Conservation (phyloP, 1,284 basidiomycete genomes). For the Apiotrichum gracile region DNA sequence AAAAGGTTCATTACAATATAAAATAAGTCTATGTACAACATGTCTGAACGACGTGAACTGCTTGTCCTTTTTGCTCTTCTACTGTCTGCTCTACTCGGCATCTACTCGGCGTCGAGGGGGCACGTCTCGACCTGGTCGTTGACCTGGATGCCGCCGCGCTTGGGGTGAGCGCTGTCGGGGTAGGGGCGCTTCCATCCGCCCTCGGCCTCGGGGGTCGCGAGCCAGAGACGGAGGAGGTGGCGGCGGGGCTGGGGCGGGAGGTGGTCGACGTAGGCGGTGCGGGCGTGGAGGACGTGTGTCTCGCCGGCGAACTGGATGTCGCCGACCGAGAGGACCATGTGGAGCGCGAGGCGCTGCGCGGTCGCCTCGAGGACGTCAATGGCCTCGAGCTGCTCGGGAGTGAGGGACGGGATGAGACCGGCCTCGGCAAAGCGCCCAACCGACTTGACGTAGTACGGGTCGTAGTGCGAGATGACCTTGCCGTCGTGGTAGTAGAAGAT, state of each 20-base stretch:
- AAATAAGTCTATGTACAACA: too few species aligned
- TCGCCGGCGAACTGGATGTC: slow-evolving; percentile 45
- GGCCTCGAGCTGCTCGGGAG: slow-evolving; percentile 41
- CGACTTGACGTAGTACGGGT: slow-evolving; percentile 40
- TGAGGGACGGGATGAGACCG: slow-evolving; percentile 44
- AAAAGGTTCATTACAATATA: too few species aligned
- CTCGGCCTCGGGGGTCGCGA: slow-evolving; percentile 39
- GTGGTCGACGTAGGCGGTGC: slow-evolving; percentile 48
- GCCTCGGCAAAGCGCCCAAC: slow-evolving; percentile 30
- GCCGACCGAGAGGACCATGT: slow-evolving; percentile 49
- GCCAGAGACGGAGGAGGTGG: slow-evolving; percentile 50
- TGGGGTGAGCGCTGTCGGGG: slow-evolving; percentile 39
- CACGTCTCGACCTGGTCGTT: slow-evolving; percentile 41
- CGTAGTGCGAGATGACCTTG: slow-evolving; percentile 29
- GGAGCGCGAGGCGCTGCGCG: slow-evolving; percentile 42
- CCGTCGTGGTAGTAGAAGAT: slow-evolving; percentile 23
- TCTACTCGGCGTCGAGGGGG: slow-evolving; percentile 47
- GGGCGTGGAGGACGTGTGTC: slow-evolving; percentile 46
- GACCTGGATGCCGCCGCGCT: slow-evolving; percentile 44
- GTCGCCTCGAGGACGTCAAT: slow-evolving; percentile 48
- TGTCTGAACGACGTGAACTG: too few species aligned
- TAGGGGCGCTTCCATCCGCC: slow-evolving; percentile 48
- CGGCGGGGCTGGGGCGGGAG: slow-evolving; percentile 41
- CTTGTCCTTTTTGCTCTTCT: too few species aligned
- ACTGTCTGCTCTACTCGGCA: neutral